A percentile compares a stretch with the other conserved stretches of the same genome.
phyloP scores from a whole-genome alignment of 352 stramenopile species.

The Globisporangium iwayamae region DNA sequence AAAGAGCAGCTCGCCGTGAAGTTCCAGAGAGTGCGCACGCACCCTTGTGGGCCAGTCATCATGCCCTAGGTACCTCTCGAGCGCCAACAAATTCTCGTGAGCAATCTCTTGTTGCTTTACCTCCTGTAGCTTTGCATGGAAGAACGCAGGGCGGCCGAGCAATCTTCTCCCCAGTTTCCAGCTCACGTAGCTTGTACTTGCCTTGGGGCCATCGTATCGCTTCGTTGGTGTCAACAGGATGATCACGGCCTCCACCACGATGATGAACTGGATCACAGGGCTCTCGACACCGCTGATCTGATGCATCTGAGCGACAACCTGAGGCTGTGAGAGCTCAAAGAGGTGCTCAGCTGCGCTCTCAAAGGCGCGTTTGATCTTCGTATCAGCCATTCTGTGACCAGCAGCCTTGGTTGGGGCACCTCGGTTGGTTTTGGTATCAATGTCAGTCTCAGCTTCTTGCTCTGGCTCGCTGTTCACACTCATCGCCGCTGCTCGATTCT shows the following conservation, averaged over 20 bases:
- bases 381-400: constrained; percentile 29
- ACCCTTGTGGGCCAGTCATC: constrained; percentile 40
- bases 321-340: constrained; percentile 17
- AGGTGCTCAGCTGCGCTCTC: constrained; percentile 35
- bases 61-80: constrained; percentile 59
- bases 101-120: constrained; percentile 41
- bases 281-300: constrained; percentile 14
- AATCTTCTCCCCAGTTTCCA: constrained; percentile 65
- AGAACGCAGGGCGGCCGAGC: constrained; percentile 39
- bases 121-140: constrained; percentile 45
- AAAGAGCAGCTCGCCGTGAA: constrained; percentile 33
- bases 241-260: constrained; percentile 80
- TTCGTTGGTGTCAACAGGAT: constrained; percentile 72
- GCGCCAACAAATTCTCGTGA: constrained; percentile 42
- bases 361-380: constrained; percentile 46
- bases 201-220: constrained; percentile 51
- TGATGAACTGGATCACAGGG: constrained; percentile 30
- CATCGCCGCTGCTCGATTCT: constrained; percentile 35
- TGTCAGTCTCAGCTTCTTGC: neutral
- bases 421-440: neutral
- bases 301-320: constrained; percentile 26
- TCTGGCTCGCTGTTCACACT: constrained; percentile 11
- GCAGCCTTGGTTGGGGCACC: neutral
- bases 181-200: constrained; percentile 47
- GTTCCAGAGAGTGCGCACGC: constrained; percentile 25